phyloP scores from a whole-genome alignment of 1,284 basidiomycete species.

The Quambalaria eucalypti region DNA sequence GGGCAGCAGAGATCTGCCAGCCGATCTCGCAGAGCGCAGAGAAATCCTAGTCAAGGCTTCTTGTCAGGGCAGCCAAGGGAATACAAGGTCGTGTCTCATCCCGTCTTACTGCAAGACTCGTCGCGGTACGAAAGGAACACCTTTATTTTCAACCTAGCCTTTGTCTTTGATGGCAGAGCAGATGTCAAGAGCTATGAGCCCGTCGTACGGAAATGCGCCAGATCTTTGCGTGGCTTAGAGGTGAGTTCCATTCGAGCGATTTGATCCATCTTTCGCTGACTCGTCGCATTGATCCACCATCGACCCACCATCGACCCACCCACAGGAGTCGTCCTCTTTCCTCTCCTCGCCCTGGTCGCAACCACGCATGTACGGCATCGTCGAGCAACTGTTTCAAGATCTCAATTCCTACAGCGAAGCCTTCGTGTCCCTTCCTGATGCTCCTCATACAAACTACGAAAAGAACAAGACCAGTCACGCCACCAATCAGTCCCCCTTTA shows the following conservation, averaged over 20 bases:
- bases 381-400: slow-evolving; percentile 95
- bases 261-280: not conserved
- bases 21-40: not conserved
- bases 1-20: not conserved
- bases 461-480: slow-evolving; percentile 12
- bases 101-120: slow-evolving; percentile 31
- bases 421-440: slow-evolving; percentile 43
- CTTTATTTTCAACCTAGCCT: slow-evolving; percentile 83
- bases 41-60: not conserved
- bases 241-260: slow-evolving; percentile 52
- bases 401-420: slow-evolving; percentile 69
- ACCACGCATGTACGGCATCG: slow-evolving; percentile 67
- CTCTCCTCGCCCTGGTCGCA: slow-evolving; percentile 67
- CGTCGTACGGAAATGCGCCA: slow-evolving; percentile 83
- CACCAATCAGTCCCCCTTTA: slow-evolving; percentile 8
- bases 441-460: slow-evolving; percentile 25
- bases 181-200: slow-evolving; percentile 92
- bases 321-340: slow-evolving; percentile 77
- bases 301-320: not conserved
- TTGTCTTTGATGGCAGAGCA: slow-evolving; percentile 80
- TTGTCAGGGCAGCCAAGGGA: not conserved
- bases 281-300: not conserved
- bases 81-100: slow-evolving; percentile 41
- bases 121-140: slow-evolving; percentile 48
- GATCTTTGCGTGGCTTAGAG: slow-evolving; percentile 77